Evolutionary conservation across 805 yeast genomes (phyloP), one percentile per base, ranked within the genome.

Genomic region (Candida railenensis): DNA sequence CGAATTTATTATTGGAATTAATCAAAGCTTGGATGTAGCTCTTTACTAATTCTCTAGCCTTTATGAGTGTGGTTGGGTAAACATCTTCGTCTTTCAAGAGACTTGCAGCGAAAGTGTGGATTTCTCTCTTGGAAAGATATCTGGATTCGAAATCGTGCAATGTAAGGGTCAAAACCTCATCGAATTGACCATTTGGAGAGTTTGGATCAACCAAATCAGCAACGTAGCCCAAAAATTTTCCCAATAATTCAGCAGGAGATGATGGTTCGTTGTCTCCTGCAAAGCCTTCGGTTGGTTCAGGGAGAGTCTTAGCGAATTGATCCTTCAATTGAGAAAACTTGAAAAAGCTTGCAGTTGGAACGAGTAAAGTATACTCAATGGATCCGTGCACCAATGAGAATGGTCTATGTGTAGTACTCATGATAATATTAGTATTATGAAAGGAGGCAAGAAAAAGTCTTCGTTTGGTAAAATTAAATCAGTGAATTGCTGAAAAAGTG

Each of bases 261-360:
- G 89, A 69, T 33, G 97, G 97, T 71, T 91, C 97, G 52, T 86
- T 86, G 56, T 88, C 96, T 48, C 80, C 85, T 42, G 91, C 92
- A 55, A 79, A 83, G 14, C 86, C 94, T 61, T 89, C 97, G 38
- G 97, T 86, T 37, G 82, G 82, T 41, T 78, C 81, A 7, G 95
- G 92, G 54, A 94, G 80, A 18, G 83, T 71, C 62, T 87, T 87
- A 60, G 71, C 73, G 66, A 92, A 94, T 67, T 85, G 95, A 54
- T 89, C 91, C 59, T 88, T 87, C 57, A 94, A 78, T 69, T 91
- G 96, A 49, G 92, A 85, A 62, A 88, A 88, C 58, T 83, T 80
- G 58, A 89, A 81, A 62, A 87, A 86, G 45, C 84, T 76, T 47
- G 82, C 80, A 34, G 94, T 83, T 42, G 98, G 96, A 46, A 94